Evolutionary conservation across 768 basidiomycete species (phyloP).

Genomic region (Boletus fagicola): DNA sequence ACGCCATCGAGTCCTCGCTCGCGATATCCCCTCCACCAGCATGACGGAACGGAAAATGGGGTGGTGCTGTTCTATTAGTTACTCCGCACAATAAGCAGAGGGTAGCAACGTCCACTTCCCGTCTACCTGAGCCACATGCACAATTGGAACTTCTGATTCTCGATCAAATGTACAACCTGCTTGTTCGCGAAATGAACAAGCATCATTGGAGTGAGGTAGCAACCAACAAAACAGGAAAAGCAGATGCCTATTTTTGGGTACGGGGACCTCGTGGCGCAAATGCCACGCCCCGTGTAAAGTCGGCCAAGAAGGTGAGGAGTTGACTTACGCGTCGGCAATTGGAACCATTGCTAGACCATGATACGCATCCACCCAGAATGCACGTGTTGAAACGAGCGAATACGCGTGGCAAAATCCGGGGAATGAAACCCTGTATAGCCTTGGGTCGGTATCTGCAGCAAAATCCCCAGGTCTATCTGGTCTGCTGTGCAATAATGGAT

Average conservation of each 20-base stretch:
- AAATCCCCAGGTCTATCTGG: neutral
- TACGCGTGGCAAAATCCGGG: conserved; percentile 38
- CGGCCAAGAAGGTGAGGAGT: neutral
- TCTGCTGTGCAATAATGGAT: neutral
- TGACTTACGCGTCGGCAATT: conserved; percentile 73
- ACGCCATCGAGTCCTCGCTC: neutral
- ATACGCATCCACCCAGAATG: conserved; percentile 80
- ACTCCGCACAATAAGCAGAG: conserved; percentile 11
- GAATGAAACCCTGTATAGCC: conserved; percentile 21
- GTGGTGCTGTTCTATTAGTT: conserved; percentile 5
- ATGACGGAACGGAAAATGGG: neutral
- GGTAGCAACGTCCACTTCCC: conserved; percentile 23
- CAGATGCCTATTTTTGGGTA: conserved; percentile 10
- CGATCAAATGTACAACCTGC: conserved; percentile 13
- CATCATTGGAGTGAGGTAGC: conserved; percentile 8
- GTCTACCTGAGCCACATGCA: conserved; percentile 5
- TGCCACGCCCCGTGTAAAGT: conserved; percentile 8
- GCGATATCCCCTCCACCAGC: neutral
- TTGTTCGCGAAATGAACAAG: conserved; percentile 18
- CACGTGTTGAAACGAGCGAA: conserved; percentile 73
- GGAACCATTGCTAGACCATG: conserved; percentile 83
- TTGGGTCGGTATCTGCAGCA: neutral
- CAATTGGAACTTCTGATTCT: conserved; percentile 19
- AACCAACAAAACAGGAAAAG: conserved; percentile 9
- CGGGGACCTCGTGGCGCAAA: conserved; percentile 19